These are phyloP conservation scores for Elongisporangium anandrum DNA, from an alignment of 352 stramenopile species.

Conservation along the genomic window DNA sequence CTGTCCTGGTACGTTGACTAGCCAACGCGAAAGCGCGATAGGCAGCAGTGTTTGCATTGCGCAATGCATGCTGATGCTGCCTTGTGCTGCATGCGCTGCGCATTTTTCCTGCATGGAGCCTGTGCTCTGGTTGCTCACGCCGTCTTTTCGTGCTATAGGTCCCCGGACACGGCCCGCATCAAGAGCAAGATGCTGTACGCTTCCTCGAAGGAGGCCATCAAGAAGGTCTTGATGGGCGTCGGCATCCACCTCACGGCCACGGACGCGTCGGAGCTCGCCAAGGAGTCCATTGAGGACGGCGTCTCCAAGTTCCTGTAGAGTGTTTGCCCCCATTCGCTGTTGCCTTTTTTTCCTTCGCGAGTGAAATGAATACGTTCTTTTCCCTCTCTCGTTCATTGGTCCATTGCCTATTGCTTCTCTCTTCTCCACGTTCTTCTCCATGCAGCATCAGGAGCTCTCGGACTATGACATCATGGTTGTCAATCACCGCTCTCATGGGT, in stretches of 20 bases:
- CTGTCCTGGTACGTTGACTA: slow-evolving; percentile 76
- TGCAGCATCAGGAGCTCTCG: not conserved
- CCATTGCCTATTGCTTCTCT: not conserved
- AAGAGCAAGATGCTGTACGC: slow-evolving; percentile 96
- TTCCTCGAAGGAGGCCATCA: slow-evolving; percentile 93
- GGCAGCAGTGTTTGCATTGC: not conserved
- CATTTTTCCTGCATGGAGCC: not conserved
- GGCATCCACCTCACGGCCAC: slow-evolving; percentile 94
- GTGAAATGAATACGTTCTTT: not conserved
- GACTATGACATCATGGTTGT: not conserved
- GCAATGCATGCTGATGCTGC: not conserved
- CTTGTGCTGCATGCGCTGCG: not conserved
- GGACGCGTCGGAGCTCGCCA: slow-evolving; percentile 84
- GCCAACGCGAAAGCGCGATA: too few relatives aligned
- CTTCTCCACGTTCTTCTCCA: too few relatives aligned
- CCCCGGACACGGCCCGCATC: slow-evolving; percentile 89
- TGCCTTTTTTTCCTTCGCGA: not conserved
- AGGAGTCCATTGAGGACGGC: slow-evolving; percentile 75
- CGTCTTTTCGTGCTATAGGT: slow-evolving; percentile 29
- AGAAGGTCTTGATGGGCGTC: slow-evolving; percentile 92
- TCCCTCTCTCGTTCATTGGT: not conserved
- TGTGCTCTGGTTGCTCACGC: not conserved
- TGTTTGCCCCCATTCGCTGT: not conserved
- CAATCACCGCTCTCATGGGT: not conserved
- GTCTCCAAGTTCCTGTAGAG: slow-evolving; percentile 89